Conservation (phyloP, 768 basidiomycete species). For the Psilocybe tampanensis region DNA sequence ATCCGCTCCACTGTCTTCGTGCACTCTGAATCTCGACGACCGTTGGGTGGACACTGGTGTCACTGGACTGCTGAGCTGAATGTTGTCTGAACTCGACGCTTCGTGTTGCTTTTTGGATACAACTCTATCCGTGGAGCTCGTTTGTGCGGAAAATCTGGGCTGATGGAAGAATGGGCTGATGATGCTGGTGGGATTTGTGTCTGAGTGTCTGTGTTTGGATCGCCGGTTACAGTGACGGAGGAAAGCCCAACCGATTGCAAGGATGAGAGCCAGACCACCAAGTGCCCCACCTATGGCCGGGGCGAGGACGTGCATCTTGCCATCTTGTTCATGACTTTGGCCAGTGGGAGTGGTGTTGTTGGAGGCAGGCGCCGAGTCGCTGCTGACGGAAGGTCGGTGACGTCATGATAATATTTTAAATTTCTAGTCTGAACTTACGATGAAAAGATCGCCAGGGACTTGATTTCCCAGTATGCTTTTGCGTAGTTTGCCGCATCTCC, state of each 20-base stretch:
- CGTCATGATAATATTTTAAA: background rate
- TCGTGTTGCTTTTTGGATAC: background rate
- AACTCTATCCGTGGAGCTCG: background rate
- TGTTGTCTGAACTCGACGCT: background rate
- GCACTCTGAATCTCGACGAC: background rate
- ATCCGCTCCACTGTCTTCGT: background rate
- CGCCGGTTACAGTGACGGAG: background rate
- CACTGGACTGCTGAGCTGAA: background rate
- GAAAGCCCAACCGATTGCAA: background rate
- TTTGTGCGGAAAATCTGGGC: background rate
- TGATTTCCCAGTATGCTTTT: background rate
- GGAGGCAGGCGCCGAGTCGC: too few relatives aligned
- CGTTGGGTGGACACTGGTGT: background rate
- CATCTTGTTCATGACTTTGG: too few relatives aligned
- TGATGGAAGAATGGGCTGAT: background rate
- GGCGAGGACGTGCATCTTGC: background rate
- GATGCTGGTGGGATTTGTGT: background rate
- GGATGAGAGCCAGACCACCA: background rate
- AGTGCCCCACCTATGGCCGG: background rate
- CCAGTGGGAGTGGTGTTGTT: too few relatives aligned
- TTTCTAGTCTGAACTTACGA: background rate
- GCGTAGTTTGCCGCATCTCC: background rate
- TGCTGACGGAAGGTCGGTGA: background rate
- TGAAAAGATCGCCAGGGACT: background rate
- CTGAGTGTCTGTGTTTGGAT: background rate